A percentile compares a stretch with the other conserved stretches of the same genome.
These are phyloP conservation scores for Pseudogymnoascus sp. DNA, from an alignment of 2,329 filamentous ascomycete genomes.

Conservation along the genomic window DNA sequence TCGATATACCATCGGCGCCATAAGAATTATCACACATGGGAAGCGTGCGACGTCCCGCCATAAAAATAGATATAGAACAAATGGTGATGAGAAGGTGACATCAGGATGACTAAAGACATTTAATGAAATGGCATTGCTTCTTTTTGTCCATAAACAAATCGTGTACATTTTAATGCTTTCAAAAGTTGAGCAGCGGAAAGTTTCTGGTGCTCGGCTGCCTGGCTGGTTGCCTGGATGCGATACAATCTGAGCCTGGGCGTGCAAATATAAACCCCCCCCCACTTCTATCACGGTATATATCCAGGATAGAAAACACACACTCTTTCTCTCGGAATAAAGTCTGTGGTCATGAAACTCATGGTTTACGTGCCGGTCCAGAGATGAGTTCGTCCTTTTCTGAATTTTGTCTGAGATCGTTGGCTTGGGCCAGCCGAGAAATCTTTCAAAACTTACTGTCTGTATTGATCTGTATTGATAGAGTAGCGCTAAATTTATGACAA, in stretches of 20 bases:
- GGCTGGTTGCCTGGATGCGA: background rate
- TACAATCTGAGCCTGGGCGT: background rate
- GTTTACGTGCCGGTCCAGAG: background rate
- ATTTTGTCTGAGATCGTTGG: background rate
- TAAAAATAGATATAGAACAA: background rate
- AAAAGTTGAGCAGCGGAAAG: no score
- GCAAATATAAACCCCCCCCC: background rate
- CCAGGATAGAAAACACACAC: background rate
- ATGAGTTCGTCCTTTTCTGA: background rate
- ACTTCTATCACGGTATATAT: background rate
- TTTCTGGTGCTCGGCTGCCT: background rate
- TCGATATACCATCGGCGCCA: conserved; percentile 26
- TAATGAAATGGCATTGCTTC: background rate
- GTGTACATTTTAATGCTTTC: background rate
- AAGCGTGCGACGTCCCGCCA: background rate
- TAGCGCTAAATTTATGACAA: background rate
- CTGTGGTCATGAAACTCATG: background rate
- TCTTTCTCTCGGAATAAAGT: background rate
- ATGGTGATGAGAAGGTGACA: background rate
- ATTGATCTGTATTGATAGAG: background rate
- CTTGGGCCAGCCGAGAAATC: background rate
- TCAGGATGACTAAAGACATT: background rate
- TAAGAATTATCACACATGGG: background rate
- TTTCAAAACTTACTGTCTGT: background rate
- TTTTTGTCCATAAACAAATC: background rate